phyloP scores from a whole-genome alignment of 139 green algal genomes.

The Closterium sp. region DNA sequence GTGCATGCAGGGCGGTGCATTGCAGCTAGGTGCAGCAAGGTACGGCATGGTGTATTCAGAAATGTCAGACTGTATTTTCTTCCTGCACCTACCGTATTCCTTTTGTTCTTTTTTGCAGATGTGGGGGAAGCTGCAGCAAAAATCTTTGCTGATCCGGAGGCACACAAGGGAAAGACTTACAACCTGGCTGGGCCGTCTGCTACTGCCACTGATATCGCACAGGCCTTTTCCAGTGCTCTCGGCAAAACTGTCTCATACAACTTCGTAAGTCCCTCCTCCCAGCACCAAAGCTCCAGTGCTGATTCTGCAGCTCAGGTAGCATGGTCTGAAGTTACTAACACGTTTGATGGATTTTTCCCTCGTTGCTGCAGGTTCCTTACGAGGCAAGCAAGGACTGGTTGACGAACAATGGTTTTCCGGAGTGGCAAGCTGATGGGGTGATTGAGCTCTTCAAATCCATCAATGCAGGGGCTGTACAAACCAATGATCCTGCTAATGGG shows the following conservation, averaged over 20 bases:
- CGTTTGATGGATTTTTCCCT: neutral
- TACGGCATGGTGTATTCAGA: neutral
- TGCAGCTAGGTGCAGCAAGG: neutral
- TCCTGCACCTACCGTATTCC: neutral
- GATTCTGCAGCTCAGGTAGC: too few species aligned
- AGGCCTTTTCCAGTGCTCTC: neutral
- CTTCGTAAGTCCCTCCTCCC: neutral
- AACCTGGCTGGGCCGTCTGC: neutral
- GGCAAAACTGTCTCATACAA: neutral
- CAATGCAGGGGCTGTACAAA: neutral
- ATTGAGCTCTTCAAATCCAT: neutral
- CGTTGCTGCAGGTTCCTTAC: neutral
- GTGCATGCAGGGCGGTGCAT: too few species aligned
- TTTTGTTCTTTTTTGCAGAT: neutral
- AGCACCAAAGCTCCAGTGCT: neutral
- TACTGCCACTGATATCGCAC: neutral
- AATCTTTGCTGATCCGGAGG: neutral
- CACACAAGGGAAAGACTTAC: conserved; percentile 11
- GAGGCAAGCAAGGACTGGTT: neutral
- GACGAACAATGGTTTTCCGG: neutral
- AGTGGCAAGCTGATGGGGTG: neutral
- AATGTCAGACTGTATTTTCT: neutral
- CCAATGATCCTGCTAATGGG: neutral
- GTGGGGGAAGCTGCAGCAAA: conserved; percentile 7
- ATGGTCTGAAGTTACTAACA: too few species aligned